Conservation (phyloP, 768 basidiomycete genomes). For the Mycena olivaceomarginata region DNA sequence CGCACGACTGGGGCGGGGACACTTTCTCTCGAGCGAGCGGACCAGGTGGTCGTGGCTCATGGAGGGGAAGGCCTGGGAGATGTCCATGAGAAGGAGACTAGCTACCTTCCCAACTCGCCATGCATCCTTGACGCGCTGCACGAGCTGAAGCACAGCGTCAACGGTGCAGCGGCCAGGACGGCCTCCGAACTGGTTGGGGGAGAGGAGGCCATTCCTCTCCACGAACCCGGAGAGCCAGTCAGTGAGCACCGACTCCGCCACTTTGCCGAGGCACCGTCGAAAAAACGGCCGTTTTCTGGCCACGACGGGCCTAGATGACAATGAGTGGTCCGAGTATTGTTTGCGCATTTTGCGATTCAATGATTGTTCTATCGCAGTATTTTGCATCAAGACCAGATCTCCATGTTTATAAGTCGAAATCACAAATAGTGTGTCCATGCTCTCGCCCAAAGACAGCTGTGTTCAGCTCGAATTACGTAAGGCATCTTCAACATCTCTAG, state of each 20-base stretch:
- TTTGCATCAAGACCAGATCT: no score
- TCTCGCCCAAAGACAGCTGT: no score
- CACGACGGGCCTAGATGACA: no score
- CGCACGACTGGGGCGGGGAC: not conserved
- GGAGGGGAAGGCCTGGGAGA: not conserved
- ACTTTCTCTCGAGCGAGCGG: not conserved
- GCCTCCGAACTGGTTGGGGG: no score
- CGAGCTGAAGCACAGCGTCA: conserved; percentile 1
- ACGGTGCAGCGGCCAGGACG: not conserved
- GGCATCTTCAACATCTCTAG: no score
- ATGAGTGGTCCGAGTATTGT: no score
- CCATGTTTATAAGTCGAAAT: no score
- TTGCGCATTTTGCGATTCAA: no score
- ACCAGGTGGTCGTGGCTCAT: not conserved
- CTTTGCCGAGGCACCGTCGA: not conserved
- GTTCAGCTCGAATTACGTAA: no score
- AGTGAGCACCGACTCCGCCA: not conserved
- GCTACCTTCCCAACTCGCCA: conserved; percentile 6
- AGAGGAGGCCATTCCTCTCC: not conserved
- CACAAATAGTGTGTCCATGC: no score
- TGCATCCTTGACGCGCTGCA: conserved; percentile 6
- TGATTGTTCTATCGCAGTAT: no score
- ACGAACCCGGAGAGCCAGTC: not conserved
- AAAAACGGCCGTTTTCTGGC: no score
- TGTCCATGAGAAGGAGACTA: conserved; percentile 9